These are phyloP conservation scores for Cystobasidium onofrii DNA, from an alignment of 768 basidiomycete species.

Conservation along the genomic window DNA sequence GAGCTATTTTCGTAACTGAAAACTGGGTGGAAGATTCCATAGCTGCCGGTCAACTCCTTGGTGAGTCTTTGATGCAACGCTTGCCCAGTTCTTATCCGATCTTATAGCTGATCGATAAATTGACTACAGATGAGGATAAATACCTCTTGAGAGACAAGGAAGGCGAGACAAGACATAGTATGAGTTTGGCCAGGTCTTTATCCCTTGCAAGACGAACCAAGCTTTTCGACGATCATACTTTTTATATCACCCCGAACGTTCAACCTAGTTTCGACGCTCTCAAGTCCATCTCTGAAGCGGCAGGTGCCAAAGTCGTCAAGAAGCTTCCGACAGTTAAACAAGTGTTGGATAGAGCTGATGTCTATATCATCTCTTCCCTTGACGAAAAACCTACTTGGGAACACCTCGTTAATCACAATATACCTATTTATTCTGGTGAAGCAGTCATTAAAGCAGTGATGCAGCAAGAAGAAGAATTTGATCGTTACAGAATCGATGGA, in stretches of 20 bases:
- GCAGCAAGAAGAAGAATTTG: slow-evolving; percentile 11
- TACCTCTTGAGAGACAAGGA: slow-evolving; percentile 57
- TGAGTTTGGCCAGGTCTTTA: slow-evolving; percentile 59
- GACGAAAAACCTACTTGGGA: not conserved
- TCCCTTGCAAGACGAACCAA: slow-evolving; percentile 56
- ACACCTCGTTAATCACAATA: not conserved
- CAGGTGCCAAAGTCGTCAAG: slow-evolving; percentile 55
- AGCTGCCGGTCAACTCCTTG: slow-evolving; percentile 54
- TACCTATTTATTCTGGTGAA: slow-evolving; percentile 21
- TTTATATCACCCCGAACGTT: slow-evolving; percentile 67
- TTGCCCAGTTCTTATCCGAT: too few relatives aligned
- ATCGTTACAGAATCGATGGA: not conserved
- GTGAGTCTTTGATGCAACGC: too few relatives aligned
- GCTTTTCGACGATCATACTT: slow-evolving; percentile 59
- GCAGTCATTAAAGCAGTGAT: slow-evolving; percentile 10
- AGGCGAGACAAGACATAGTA: slow-evolving; percentile 60
- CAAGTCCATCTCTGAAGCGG: slow-evolving; percentile 60
- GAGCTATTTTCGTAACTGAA: slow-evolving; percentile 57
- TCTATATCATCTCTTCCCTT: slow-evolving; percentile 2
- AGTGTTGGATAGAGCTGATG: slow-evolving; percentile 15
- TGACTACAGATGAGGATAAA: slow-evolving; percentile 55
- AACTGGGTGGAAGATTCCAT: slow-evolving; percentile 63
- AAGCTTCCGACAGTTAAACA: slow-evolving; percentile 3
- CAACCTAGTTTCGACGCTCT: slow-evolving; percentile 54
- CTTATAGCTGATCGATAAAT: too few relatives aligned